Base-by-base conservation (phyloP, 192 early-diverging fungal genomes). In the Coemansia sp. region DNA sequence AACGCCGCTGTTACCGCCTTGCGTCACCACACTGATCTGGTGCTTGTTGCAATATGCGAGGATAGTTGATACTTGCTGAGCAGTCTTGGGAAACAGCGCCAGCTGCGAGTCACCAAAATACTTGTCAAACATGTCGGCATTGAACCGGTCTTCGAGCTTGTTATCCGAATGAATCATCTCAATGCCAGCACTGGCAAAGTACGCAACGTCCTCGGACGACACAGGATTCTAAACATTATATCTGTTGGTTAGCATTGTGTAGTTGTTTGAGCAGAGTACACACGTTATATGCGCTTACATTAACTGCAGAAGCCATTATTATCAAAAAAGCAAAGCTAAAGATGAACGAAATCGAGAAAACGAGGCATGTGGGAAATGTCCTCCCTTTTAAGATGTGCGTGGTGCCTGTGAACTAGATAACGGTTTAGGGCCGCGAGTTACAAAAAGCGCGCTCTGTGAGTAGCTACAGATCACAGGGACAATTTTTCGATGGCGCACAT, bases 1-100 rank as follows among this genome's bases (percentile, higher is more conserved):
- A 8, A 94, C 83, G 22, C 95, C 95, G 25, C 93, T 98, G 78
- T 98, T 98, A 39, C 97, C 97, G 26, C 97, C 96, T 78, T 99
- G 97, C 29, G 95, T 93, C 19, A 95, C 93, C 14, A 99, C 91
- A 5, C 93, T 89, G 41, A 99, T 71, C 55, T 64, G 77, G 14
- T 90, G 79, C 12, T 88, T 77, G 70, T 94, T 91, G 85, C 96
- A 98, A 68, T 99, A 90, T 29, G 84, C 84, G 35, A 97, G 76
- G 47, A 98, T 87, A 26, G 85, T 66, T 9, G 92, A 89, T 14
- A 99, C 92, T 69, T 98, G 88, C 35, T 88, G 72, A 2, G 94
- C 91, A 9, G 86, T 88, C 38, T 87, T 91, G 53, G 96, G 97
- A 47, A 90, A 89, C 17, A 96, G 72, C 0, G 92, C 90, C 4